A percentile compares a stretch with the other conserved stretches of the same genome.
These are phyloP conservation scores for Corchorus olitorius DNA, from an alignment of 345 rosid species.

Conservation along the genomic window DNA sequence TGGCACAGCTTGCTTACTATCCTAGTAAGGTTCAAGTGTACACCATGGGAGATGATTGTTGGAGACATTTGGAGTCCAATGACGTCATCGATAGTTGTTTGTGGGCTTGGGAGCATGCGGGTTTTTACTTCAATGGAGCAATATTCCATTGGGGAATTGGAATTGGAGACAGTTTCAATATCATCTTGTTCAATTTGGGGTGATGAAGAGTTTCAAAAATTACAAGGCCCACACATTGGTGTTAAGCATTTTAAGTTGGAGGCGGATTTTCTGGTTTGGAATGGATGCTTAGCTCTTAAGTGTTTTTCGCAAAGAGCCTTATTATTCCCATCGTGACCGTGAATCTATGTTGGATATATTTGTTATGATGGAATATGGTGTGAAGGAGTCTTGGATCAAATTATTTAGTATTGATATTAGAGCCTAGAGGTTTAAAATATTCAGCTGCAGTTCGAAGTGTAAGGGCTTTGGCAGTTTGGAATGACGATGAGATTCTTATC, in stretches of 20 bases:
- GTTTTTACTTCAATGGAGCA: background rate
- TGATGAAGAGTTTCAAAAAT: background rate
- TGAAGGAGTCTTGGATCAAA: background rate
- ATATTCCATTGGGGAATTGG: background rate
- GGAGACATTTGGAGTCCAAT: background rate
- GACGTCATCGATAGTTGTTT: background rate
- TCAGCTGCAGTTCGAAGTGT: too few species aligned
- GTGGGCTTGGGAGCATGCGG: background rate
- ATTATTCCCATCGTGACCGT: too few species aligned
- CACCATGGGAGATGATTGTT: background rate
- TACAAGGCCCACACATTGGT: background rate
- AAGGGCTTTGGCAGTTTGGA: background rate
- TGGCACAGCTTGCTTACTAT: background rate
- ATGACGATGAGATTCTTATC: too few species aligned
- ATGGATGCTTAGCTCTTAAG: background rate
- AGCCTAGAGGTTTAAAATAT: background rate
- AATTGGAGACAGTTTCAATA: background rate
- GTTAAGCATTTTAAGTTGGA: background rate
- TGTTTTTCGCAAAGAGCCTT: background rate
- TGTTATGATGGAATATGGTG: background rate
- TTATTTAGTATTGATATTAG: background rate
- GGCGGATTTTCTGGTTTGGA: background rate
- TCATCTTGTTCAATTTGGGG: background rate
- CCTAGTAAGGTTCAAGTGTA: background rate
- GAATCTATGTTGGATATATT: background rate